These are phyloP conservation scores for Camellia japonica DNA, from an alignment of 148 eudicot genomes.

Conservation along the genomic window DNA sequence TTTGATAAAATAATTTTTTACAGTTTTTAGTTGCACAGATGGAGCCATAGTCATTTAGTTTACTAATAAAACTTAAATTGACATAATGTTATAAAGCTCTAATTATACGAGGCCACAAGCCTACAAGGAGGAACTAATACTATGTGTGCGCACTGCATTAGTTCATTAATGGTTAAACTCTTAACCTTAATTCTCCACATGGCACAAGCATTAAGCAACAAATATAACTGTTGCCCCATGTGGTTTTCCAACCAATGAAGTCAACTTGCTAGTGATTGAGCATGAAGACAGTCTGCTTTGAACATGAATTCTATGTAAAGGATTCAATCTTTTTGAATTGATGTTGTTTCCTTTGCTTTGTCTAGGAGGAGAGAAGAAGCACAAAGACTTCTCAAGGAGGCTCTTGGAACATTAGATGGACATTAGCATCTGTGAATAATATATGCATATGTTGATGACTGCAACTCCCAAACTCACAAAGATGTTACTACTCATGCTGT, in stretches of 20 bases:
- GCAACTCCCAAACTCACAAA: neutral
- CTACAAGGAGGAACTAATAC: neutral
- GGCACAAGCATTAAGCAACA: neutral
- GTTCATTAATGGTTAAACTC: neutral
- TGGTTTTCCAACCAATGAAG: neutral
- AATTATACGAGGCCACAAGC: neutral
- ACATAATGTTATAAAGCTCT: neutral
- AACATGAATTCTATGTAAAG: too few species aligned
- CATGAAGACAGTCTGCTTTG: too few species aligned
- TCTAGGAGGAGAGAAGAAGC: constrained; percentile 20
- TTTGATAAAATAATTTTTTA: too few species aligned
- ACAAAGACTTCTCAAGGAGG: constrained; percentile 15
- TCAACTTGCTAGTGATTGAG: too few species aligned
- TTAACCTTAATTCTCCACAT: neutral
- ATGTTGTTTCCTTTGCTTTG: constrained; percentile 8
- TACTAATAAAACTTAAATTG: neutral
- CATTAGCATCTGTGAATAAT: neutral
- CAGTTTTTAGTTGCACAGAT: too few species aligned
- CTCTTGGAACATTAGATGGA: constrained; percentile 17
- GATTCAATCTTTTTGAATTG: neutral
- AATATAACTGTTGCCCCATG: neutral
- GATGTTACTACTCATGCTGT: too few species aligned
- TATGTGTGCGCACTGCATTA: neutral
- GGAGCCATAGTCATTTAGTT: neutral
- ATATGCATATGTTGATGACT: neutral